A percentile compares a stretch with the other conserved stretches of the same genome.
Conservation (phyloP, 2,329 filamentous ascomycete species). For the Talaromyces sp. region DNA sequence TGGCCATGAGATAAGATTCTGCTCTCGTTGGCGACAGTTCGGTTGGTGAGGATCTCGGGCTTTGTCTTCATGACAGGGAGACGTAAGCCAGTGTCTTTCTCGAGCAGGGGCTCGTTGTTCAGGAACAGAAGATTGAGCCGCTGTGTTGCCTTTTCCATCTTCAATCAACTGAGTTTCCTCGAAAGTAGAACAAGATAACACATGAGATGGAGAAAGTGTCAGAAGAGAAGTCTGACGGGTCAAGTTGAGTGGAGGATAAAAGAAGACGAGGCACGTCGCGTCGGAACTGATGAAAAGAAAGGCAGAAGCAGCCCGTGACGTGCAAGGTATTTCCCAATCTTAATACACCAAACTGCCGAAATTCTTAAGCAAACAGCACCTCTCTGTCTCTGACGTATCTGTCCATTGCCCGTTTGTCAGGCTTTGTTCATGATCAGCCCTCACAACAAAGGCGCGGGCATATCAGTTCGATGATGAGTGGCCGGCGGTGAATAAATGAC, state of each 20-base stretch:
- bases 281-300: not conserved
- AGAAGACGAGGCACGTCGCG: not conserved
- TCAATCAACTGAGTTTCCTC: not conserved
- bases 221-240: not conserved
- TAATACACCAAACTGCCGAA: not conserved
- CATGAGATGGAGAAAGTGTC: not conserved
- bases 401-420: not conserved
- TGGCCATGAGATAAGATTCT: not conserved
- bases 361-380: not conserved
- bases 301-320: not conserved
- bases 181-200: not conserved
- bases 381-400: not conserved
- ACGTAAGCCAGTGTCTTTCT: slow-evolving; percentile 23
- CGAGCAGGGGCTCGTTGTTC: slow-evolving; percentile 25
- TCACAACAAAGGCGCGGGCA: not conserved
- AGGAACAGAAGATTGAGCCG: slow-evolving; percentile 32
- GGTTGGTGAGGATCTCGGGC: not conserved
- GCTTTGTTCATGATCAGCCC: not conserved
- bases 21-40: not conserved
- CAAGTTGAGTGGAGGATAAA: not conserved
- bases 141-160: slow-evolving; percentile 14
- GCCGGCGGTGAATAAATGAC: not conserved
- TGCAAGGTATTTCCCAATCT: not conserved
- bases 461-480: not conserved
- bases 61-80: not conserved